These are phyloP conservation scores for Globisporangium parvum DNA, from an alignment of 352 stramenopile genomes.

Conservation along the genomic window DNA sequence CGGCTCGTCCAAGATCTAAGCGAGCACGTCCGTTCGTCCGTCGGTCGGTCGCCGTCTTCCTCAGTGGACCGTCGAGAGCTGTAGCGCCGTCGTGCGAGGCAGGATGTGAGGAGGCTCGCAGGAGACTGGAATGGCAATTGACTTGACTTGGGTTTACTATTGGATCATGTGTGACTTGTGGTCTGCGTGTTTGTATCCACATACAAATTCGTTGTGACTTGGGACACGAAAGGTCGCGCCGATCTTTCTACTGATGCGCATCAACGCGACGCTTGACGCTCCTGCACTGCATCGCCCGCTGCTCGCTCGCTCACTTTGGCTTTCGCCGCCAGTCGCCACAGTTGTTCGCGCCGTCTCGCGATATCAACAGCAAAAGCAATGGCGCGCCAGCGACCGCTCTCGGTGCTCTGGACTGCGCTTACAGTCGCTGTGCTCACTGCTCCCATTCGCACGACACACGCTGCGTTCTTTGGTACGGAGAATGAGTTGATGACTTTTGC, in stretches of 20 bases:
- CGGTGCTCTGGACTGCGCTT: constrained; percentile 5
- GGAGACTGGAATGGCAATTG: too few relatives aligned
- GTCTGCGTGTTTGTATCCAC: too few relatives aligned
- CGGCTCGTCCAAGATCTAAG: constrained; percentile 80
- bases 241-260: constrained; percentile 11
- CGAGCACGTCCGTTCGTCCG: too few relatives aligned
- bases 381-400: constrained; percentile 13
- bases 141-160: too few relatives aligned
- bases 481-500: too few relatives aligned
- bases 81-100: neutral
- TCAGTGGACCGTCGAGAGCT: too few relatives aligned
- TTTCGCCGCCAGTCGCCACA: constrained; percentile 12
- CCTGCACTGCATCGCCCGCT: neutral
- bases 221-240: constrained; percentile 24
- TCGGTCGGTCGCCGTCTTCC: too few relatives aligned
- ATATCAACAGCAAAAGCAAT: constrained; percentile 6
- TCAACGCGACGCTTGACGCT: constrained; percentile 4
- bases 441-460: constrained; percentile 13
- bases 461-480: constrained; percentile 32
- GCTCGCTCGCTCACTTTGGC: constrained; percentile 12
- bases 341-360: neutral
- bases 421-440: constrained; percentile 5
- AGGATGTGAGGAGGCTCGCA: neutral
- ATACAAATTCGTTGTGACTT: neutral
- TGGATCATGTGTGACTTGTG: too few relatives aligned